Evolutionary conservation across 495 filamentous ascomycete species (phyloP).

Genomic region (Hypoxylon intermedium): DNA sequence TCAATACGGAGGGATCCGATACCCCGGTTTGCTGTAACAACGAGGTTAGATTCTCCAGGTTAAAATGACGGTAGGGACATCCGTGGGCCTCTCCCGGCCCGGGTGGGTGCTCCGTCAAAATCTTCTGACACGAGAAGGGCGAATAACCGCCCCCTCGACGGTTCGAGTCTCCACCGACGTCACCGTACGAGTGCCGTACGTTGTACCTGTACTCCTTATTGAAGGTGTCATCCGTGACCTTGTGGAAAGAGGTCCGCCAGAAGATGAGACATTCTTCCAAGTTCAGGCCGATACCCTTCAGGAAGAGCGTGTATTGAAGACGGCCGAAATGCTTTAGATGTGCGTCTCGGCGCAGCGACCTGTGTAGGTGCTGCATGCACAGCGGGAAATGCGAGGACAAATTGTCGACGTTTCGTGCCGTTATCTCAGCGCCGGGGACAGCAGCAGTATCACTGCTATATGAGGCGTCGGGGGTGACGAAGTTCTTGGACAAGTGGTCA

Average conservation of each 20-base stretch:
- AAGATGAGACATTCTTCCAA: conserved; percentile 93
- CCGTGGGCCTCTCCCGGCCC: conserved; percentile 87
- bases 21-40: conserved; percentile 78
- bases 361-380: conserved; percentile 92
- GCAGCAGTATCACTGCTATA: conserved; percentile 64
- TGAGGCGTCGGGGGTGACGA: conserved; percentile 84
- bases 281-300: conserved; percentile 93
- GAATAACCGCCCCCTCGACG: conserved; percentile 84
- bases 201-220: conserved; percentile 98
- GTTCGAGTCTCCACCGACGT: conserved; percentile 92
- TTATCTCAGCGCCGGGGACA: conserved; percentile 71
- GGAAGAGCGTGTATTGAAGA: conserved; percentile 94
- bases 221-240: conserved; percentile 88
- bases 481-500: conserved; percentile 88
- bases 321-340: conserved; percentile 94
- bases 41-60: conserved; percentile 78
- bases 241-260: conserved; percentile 85
- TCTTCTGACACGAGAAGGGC: conserved; percentile 92
- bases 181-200: conserved; percentile 89
- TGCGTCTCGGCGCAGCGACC: conserved; percentile 78
- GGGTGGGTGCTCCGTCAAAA: conserved; percentile 83
- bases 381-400: conserved; percentile 87
- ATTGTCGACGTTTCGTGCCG: conserved; percentile 79
- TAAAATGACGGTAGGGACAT: conserved; percentile 95
- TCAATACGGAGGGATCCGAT: conserved; percentile 75